phyloP scores from a whole-genome alignment of 106 monocot species.

The Ottelia alismoides region DNA sequence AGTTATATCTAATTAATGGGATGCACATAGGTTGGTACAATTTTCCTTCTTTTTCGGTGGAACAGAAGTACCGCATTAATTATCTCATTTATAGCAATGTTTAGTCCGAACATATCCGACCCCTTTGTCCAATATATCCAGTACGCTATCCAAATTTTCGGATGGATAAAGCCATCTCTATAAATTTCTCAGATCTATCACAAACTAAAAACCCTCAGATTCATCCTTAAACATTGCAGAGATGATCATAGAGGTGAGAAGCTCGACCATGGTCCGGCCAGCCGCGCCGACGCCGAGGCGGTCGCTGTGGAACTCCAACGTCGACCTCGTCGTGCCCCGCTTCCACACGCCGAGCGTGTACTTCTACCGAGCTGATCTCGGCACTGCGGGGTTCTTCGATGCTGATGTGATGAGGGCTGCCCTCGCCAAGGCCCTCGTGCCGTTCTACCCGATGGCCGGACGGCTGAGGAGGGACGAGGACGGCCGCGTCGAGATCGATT shows the following conservation, averaged over 20 bases:
- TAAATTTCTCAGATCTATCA: no score
- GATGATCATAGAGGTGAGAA: slow-evolving; percentile 26
- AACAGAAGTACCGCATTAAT: no score
- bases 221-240: no score
- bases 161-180: no score
- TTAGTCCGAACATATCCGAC: no score
- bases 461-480: slow-evolving; percentile 62
- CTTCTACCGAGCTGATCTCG: slow-evolving; percentile 68
- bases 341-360: slow-evolving; percentile 98
- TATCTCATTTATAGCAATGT: no score
- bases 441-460: slow-evolving; percentile 93
- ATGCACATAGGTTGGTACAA: no score
- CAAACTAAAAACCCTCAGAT: no score
- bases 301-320: slow-evolving; percentile 83
- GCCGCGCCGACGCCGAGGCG: slow-evolving; percentile 42
- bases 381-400: slow-evolving; percentile 38
- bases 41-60: no score
- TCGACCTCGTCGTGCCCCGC: slow-evolving; percentile 83
- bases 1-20: no score
- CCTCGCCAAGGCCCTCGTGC: slow-evolving; percentile 59
- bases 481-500: slow-evolving; percentile 86
- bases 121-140: no score
- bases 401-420: slow-evolving; percentile 28
- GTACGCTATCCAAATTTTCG: no score
- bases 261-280: slow-evolving; percentile 62